A percentile compares a stretch with the other conserved stretches of the same genome.
phyloP scores from a whole-genome alignment of 768 basidiomycete genomes.

The Omphalotus guepiniiformis region DNA sequence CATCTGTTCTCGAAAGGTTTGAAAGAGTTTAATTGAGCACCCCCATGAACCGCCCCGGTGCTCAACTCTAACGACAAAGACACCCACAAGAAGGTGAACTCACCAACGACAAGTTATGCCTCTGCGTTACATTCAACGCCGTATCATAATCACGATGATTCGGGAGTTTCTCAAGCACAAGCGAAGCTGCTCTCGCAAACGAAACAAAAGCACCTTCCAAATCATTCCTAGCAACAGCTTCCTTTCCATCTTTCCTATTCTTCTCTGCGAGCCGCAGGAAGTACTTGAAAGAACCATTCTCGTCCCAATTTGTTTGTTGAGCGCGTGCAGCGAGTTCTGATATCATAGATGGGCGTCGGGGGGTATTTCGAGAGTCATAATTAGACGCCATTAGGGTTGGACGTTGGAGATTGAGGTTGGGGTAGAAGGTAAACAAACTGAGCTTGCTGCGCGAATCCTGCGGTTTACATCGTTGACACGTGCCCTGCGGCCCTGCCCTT shows the following conservation, averaged over 20 bases:
- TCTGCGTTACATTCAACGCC: constrained; percentile 52
- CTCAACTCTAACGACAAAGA: constrained; percentile 1
- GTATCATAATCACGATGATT: constrained; percentile 61
- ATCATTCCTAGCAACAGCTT: constrained; percentile 32
- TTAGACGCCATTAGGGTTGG: neutral
- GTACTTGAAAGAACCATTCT: constrained; percentile 39
- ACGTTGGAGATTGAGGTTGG: too few species aligned
- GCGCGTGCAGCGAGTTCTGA: constrained; percentile 44
- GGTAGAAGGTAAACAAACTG: too few species aligned
- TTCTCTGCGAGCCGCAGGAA: constrained; percentile 47
- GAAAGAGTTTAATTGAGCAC: too few species aligned
- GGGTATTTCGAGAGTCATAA: neutral
- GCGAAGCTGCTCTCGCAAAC: constrained; percentile 48
- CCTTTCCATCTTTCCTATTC: constrained; percentile 35
- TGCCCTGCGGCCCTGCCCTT: too few species aligned
- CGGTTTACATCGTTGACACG: too few species aligned
- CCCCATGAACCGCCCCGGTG: neutral
- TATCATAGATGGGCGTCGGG: constrained; percentile 35
- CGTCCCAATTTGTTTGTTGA: constrained; percentile 37
- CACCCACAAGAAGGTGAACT: constrained; percentile 27
- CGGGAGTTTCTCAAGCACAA: constrained; percentile 72
- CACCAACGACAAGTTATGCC: constrained; percentile 66
- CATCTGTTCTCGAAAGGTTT: neutral
- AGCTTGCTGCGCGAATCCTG: too few species aligned
- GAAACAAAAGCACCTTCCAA: constrained; percentile 50